Base-by-base conservation (phyloP, 129 eudicot species). In the Calendula officinalis region DNA sequence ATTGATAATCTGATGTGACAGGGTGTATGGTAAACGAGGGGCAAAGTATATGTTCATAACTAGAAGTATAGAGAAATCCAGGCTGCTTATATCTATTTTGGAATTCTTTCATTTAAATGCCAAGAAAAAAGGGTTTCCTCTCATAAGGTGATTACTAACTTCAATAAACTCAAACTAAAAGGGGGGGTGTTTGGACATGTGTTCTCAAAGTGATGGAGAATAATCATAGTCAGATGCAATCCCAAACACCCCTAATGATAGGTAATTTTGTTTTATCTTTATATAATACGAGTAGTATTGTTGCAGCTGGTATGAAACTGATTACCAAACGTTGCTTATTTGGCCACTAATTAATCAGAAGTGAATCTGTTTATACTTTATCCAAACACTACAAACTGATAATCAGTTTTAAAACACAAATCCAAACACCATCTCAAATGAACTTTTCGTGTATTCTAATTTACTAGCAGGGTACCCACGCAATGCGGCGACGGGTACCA, bases 21-120 rank as follows among this genome's bases (percentile, higher is more conserved):
- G 86, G 86, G 86, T 80, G 59, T 78, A 68, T 68, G 69, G 75
- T 49, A 82, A 60, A 53, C 72, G 77, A 61, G 78, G 78, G 48
- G 73, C 75, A 22, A 45, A 73, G 8, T 83, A 78, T 79, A 71
- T 63, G 49, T 78, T 83, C 75, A 56, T 75, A 51, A 86, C 80
- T 44, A 63, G 82, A 68, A 72, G 87, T 52, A 15, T 67, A 44
- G 78, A 78, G 48, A 81, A 69, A 78, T 81, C 95, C 69, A 74
- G 85, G 62, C 55, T 81, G 36, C 81, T 83, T 53, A 69, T 86
- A 35, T 67, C 73, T 74, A 49, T 76, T 46, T 59, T 87, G 63
- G 85, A 79, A 56, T 6, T 75, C 65, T 75, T 72, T 51, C 82
- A 71, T 37, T 75, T 75, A 62, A 53, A 66, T 70, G 60, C 36